Evolutionary conservation across 2,329 filamentous ascomycete genomes (phyloP).

Genomic region (Cladosporium sp.): DNA sequence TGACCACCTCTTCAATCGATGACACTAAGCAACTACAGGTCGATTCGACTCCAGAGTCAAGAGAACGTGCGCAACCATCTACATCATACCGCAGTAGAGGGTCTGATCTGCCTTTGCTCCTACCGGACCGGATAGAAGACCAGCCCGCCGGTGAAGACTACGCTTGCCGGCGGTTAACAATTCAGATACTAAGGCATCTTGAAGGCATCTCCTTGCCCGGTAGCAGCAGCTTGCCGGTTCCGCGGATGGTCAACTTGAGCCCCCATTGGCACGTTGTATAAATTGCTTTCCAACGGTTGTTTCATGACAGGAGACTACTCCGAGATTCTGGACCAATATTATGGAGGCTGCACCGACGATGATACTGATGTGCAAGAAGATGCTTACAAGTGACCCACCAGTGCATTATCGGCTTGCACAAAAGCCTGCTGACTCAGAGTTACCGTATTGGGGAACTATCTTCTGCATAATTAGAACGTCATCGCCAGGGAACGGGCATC

Average conservation of each 20-base stretch:
- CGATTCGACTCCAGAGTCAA: no score
- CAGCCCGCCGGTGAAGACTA: neutral
- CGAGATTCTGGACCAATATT: neutral
- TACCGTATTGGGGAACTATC: neutral
- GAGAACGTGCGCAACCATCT: no score
- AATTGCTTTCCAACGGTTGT: neutral
- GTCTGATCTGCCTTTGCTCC: neutral
- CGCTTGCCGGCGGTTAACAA: neutral
- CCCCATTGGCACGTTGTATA: neutral
- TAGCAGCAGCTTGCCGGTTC: no score
- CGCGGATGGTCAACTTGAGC: neutral
- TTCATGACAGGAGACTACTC: neutral
- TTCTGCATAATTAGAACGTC: neutral
- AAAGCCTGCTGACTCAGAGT: neutral
- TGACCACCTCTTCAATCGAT: no score
- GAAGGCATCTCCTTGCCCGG: no score
- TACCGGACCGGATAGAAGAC: neutral
- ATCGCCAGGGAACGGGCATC: neutral
- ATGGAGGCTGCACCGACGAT: neutral
- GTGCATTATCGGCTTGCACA: neutral
- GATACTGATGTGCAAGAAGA: neutral
- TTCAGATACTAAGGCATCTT: no score
- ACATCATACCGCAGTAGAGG: no score
- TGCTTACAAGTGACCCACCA: neutral
- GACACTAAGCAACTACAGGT: no score